Base-by-base conservation (phyloP, 192 early-diverging fungal species). In the Diversispora epigaea region DNA sequence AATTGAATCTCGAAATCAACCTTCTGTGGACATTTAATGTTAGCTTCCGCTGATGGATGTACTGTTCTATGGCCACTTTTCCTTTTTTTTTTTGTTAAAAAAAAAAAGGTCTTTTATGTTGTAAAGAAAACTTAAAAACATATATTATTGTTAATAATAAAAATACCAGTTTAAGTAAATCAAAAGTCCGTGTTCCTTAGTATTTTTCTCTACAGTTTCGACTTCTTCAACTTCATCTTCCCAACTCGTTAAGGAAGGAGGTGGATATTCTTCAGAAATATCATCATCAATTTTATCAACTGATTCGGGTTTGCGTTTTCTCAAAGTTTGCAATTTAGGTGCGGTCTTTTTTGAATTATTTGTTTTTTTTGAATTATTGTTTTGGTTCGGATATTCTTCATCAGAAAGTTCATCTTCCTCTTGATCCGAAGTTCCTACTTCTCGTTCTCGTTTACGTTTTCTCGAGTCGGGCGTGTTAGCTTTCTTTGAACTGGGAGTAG, bases 21-120 rank as follows among this genome's bases (percentile, higher is more conserved):
- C 50, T 71, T 71, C 56, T 71, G 69, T 4, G 69, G 69, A 39
- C 69, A 71, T 40, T 19, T 71, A n/a, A 56, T 19, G 11, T 71
- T 71, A 10, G 44, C 69, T 43, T 40, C n/a, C 12, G 32, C 40
- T 7, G 69, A 25, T 19, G 50, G 32, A 56, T 71, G 69, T 71
- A 32, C 22, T 56, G 69, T 71, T 71, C 49, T 71, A 6, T 55
- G 47, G 8, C 68, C 68, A 56, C 41, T 71, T 55, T 71, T 71
- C 68, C 68, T 71, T 32, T 32, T 32, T 32, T 32, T 32, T 32
- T n/a, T n/a, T n/a, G n/a, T n/a, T 32, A 32, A 25, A 11, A 44
- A 52, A 15, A 14, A 40, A 61, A 62, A 19, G 17, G n/a, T 41
- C 8, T 25, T 58, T 19, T n/a, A 10, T 41, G 41, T 65, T 45